phyloP scores from a whole-genome alignment of 306 rosid species.

The Malus sieversii region DNA sequence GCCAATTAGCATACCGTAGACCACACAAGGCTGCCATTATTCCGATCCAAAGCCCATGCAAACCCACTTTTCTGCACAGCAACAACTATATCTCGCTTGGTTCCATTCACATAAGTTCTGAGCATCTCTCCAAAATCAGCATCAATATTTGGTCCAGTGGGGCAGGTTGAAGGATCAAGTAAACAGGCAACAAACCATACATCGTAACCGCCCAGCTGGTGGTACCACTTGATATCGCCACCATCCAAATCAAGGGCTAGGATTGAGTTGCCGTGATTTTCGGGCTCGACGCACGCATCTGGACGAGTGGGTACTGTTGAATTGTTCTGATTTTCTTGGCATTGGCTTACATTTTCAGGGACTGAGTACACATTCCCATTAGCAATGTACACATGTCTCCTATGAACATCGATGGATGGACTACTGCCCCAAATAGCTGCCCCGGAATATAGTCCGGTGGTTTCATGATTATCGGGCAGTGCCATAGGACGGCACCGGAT shows the following conservation, averaged over 20 bases:
- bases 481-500: slow-evolving; percentile 43
- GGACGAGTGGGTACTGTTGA: background rate
- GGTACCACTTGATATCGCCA: slow-evolving; percentile 45
- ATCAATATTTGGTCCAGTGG: slow-evolving; percentile 37
- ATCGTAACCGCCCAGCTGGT: slow-evolving; percentile 62
- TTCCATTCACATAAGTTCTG: slow-evolving; percentile 14
- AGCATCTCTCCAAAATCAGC: slow-evolving; percentile 61
- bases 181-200: slow-evolving; percentile 44
- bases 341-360: slow-evolving; percentile 24
- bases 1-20: slow-evolving; percentile 13
- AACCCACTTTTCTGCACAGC: slow-evolving; percentile 60
- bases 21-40: slow-evolving; percentile 41
- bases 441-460: slow-evolving; percentile 33
- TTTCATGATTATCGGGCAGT: slow-evolving; percentile 37
- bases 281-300: slow-evolving; percentile 40
- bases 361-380: slow-evolving; percentile 55
- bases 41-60: slow-evolving; percentile 56
- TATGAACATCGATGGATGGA: slow-evolving; percentile 40
- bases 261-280: slow-evolving; percentile 50
- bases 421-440: slow-evolving; percentile 71
- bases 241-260: slow-evolving; percentile 49
- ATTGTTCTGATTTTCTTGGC: slow-evolving; percentile 38
- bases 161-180: slow-evolving; percentile 31
- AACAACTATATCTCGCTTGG: slow-evolving; percentile 39
- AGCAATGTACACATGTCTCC: slow-evolving; percentile 42